Base-by-base conservation (phyloP, 441 rosid genomes). In the Aleurites moluccanus region DNA sequence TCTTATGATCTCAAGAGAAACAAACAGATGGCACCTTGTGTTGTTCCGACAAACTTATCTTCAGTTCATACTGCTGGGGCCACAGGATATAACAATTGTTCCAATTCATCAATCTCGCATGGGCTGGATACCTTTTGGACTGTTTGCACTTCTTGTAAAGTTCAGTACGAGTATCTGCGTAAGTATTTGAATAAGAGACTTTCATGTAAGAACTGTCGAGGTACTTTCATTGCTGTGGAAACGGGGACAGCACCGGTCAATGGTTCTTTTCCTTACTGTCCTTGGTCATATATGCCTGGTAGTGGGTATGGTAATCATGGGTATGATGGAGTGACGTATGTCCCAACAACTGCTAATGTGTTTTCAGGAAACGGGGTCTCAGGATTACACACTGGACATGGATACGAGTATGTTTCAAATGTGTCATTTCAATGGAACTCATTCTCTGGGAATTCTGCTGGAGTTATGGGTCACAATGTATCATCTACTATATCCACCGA, bases 121-220 rank as follows among this genome's bases (percentile, higher is more conserved):
- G 81, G 94, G 47, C 90, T 90, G 59, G 98, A 96, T 83, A 96
- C 97, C 64, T 96, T 96, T 85, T 96, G 99, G 99, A 96, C 99
- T 56, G 97, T 96, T 53, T 96, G 99, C 81, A 93, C 99, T 8
- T 89, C 98, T 64, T 96, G 99, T 88, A 93, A 92, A 83, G 97
- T 96, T 82, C 99, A 96, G 86, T 96, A 96, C 40, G 99, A 96
- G 85, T 96, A 96, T 77, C 87, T 96, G 20, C 85, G 99, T 68
- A 96, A 96, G 92, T 96, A 96, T 70, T 94, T 93, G 80, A 96
- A 96, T 70, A 96, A 96, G 89, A 88, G 88, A 81, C 97, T 96
- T 80, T 96, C 99, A 6, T 96, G 99, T 81, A 96, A 96, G 91
- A 96, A 96, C 83, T 96, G 99, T 49, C 97, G 99, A 3, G 98